Evolutionary conservation across 495 filamentous ascomycete species (phyloP), one percentile per base, ranked within the genome.

Genomic region (Xanthoparmelia taractica): DNA sequence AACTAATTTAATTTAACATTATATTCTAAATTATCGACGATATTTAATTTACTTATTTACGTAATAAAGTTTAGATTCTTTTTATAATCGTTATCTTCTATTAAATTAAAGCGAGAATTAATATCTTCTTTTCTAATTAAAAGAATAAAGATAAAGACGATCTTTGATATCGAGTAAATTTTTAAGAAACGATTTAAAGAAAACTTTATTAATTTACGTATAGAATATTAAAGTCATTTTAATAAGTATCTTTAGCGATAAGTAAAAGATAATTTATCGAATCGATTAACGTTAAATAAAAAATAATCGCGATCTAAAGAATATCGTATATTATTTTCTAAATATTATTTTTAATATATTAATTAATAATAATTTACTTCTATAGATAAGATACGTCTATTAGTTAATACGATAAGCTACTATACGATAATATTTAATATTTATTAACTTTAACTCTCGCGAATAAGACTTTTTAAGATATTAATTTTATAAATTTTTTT

Each of bases 1-100:
- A 40, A 13, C 37, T 40, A 13, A 13, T 40, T n/a, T 36, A 38
- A 27, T 66, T 76, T 73, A 79, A 75, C 76, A 80, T 77, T 72
- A 75, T 74, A 77, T 81, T 78, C 76, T 81, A 77, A n/a, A n/a
- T n/a, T n/a, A n/a, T n/a, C n/a, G n/a, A n/a, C n/a, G n/a, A n/a
- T n/a, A n/a, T n/a, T n/a, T 27, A 38, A 1, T 66, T 63, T 41
- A 59, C 40, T 40, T 40, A 66, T 54, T n/a, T 60, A 58, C 52
- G 65, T 20, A 63, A 66, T 18, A 63, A 66, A 61, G 65, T 52
- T 29, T 54, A 58, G 59, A 54, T 66, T 59, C 59, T 40, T 29
- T 60, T 41, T 4, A 3, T 27, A 40, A 55, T 60, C n/a, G n/a
- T 27, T 43, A 8, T 56, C 41, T 61, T 57, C n/a, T 18, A 47